These are phyloP conservation scores for Candida tibetensis DNA, from an alignment of 805 yeast species.

Conservation along the genomic window DNA sequence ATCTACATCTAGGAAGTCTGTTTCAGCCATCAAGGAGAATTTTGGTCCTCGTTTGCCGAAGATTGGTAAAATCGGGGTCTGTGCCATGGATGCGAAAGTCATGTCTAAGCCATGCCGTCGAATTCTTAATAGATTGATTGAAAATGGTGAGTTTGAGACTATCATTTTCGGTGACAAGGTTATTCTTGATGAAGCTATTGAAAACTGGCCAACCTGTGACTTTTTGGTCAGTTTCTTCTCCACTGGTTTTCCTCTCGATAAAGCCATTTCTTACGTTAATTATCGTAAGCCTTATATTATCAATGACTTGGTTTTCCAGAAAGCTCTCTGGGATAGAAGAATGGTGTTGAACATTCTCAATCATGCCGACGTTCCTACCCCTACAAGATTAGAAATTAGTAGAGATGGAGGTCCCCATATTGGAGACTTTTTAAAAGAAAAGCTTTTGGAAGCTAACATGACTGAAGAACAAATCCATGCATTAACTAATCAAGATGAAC, in stretches of 20 bases:
- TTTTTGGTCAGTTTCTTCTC: constrained; percentile 90
- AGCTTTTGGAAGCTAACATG: constrained; percentile 46
- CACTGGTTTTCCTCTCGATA: constrained; percentile 93
- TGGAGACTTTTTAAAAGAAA: constrained; percentile 48
- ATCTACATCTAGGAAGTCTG: constrained; percentile 27
- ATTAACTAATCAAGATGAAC: constrained; percentile 69
- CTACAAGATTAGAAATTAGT: constrained; percentile 80
- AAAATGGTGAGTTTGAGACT: constrained; percentile 93
- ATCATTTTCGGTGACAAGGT: constrained; percentile 97
- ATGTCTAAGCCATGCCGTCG: constrained; percentile 93
- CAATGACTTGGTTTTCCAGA: constrained; percentile 88
- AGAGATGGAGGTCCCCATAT: constrained; percentile 96
- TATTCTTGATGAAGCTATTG: constrained; percentile 87
- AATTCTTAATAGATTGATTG: constrained; percentile 81
- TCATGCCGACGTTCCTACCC: constrained; percentile 84
- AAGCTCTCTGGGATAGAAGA: constrained; percentile 96
- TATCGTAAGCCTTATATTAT: constrained; percentile 85
- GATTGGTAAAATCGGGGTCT: constrained; percentile 93
- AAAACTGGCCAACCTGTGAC: constrained; percentile 99
- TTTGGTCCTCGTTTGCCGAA: constrained; percentile 56
- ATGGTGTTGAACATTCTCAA: constrained; percentile 76
- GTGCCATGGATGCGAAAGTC: constrained; percentile 98
- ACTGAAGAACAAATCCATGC: constrained; percentile 46
- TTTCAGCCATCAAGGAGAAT: constrained; percentile 35
- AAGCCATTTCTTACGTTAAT: constrained; percentile 87